phyloP scores from a whole-genome alignment of 148 eudicot species.

The Mesembryanthemum crystallinum region DNA sequence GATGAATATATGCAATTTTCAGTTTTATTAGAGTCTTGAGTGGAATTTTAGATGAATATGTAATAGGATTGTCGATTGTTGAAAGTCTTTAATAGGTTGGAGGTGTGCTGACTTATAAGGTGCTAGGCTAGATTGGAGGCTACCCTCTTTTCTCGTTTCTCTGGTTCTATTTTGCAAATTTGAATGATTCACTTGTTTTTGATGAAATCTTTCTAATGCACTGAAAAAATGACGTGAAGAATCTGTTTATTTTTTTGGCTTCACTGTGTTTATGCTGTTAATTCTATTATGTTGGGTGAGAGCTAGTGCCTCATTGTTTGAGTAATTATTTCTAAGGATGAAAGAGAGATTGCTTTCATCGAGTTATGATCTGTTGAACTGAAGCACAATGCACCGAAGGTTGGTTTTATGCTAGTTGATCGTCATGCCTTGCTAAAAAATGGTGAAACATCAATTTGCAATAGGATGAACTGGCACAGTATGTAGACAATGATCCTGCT shows the following conservation, averaged over 20 bases:
- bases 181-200: no score
- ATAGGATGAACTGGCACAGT: constrained; percentile 76
- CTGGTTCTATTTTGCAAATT: no score
- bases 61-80: no score
- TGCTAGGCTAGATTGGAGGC: no score
- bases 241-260: constrained; percentile 56
- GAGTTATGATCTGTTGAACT: constrained; percentile 72
- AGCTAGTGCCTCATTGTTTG: constrained; percentile 19
- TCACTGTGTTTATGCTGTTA: background rate
- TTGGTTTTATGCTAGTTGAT: constrained; percentile 26
- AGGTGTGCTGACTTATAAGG: no score
- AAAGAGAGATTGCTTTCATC: constrained; percentile 73
- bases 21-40: no score
- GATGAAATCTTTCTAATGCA: no score
- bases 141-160: no score
- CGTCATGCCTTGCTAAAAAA: background rate
- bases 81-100: no score
- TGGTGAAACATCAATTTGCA: no score
- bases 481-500: constrained; percentile 96
- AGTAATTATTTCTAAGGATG: constrained; percentile 52
- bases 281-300: background rate
- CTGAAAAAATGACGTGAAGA: constrained; percentile 89
- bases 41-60: no score
- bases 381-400: constrained; percentile 73
- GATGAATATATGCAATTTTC: no score